Evolutionary conservation across 139 green algal species (phyloP).

Genomic region (Spirogloea muscicola): DNA sequence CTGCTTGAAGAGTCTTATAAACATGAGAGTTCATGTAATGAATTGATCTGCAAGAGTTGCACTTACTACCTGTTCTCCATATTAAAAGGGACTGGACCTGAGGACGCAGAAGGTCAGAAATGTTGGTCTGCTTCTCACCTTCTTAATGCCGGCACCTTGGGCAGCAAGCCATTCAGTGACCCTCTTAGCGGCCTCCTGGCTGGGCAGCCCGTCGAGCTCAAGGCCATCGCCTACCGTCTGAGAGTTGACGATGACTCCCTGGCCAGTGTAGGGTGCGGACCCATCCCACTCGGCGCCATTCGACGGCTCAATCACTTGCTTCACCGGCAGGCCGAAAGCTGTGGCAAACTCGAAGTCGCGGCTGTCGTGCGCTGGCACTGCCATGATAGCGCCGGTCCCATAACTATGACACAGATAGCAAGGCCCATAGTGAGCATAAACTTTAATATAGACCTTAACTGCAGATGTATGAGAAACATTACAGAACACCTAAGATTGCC

Average conservation of each 20-base stretch:
- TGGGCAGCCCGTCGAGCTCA: slow-evolving; percentile 68
- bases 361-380: slow-evolving; percentile 89
- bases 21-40: too few species aligned
- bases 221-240: slow-evolving; percentile 50
- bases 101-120: too few species aligned
- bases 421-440: too few species aligned
- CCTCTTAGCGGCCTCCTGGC: slow-evolving; percentile 44
- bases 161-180: slow-evolving; percentile 60
- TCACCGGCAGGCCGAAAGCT: slow-evolving; percentile 70
- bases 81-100: too few species aligned
- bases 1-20: too few species aligned
- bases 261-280: slow-evolving; percentile 64
- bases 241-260: slow-evolving; percentile 46
- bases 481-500: too few species aligned
- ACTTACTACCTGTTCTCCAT: too few species aligned
- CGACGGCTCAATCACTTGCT: slow-evolving; percentile 58
- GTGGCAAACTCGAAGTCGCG: slow-evolving; percentile 88
- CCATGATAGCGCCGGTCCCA: slow-evolving; percentile 95
- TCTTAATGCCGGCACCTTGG: slow-evolving; percentile 46
- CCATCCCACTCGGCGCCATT: slow-evolving; percentile 20
- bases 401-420: too few species aligned
- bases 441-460: too few species aligned
- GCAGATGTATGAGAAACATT: too few species aligned
- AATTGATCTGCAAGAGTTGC: too few species aligned
- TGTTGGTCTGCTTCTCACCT: too few species aligned